Evolutionary conservation across 169 alveolate genomes (phyloP), one percentile per base, ranked within the genome.

Genomic region (Plasmodium knowlesi): DNA sequence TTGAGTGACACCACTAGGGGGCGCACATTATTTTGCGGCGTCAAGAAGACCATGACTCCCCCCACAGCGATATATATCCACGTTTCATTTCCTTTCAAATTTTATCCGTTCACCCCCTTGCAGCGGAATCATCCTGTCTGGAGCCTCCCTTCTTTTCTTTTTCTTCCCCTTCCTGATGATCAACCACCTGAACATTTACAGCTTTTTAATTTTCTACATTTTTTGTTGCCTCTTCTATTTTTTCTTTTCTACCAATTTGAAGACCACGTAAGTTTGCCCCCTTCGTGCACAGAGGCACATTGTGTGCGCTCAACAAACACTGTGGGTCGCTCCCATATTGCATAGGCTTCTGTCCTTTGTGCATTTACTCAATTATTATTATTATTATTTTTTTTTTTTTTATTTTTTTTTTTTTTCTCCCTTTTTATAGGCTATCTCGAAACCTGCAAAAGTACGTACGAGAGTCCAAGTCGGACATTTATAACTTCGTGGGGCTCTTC

Each of bases 41-140:
- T 25, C 22, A n/a, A n/a, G n/a, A n/a, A n/a, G n/a, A n/a, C n/a
- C n/a, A n/a, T n/a, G n/a, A n/a, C n/a, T n/a, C n/a, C n/a, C n/a
- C n/a, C n/a, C n/a, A n/a, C n/a, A n/a, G n/a, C n/a, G n/a, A n/a
- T n/a, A n/a, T n/a, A n/a, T n/a, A n/a, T n/a, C n/a, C n/a, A n/a
- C n/a, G n/a, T n/a, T n/a, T n/a, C n/a, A n/a, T n/a, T n/a, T n/a
- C n/a, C n/a, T n/a, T n/a, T n/a, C n/a, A n/a, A n/a, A 8, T 19
- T 19, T 25, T 1, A 43, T 0, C 14, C 0, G 32, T 74, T 37
- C 6, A 19, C 22, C 54, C 32, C 37, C 67, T 43, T 43, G 43
- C 86, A 86, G 93, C 61, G 93, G 93, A 86, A 86, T 86, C 19
- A 34, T 86, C 67, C 71, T 86, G 32, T 53, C 85, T 3, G 93